Base-by-base conservation (phyloP, 345 rosid species). In the Orychophragmus violaceus region DNA sequence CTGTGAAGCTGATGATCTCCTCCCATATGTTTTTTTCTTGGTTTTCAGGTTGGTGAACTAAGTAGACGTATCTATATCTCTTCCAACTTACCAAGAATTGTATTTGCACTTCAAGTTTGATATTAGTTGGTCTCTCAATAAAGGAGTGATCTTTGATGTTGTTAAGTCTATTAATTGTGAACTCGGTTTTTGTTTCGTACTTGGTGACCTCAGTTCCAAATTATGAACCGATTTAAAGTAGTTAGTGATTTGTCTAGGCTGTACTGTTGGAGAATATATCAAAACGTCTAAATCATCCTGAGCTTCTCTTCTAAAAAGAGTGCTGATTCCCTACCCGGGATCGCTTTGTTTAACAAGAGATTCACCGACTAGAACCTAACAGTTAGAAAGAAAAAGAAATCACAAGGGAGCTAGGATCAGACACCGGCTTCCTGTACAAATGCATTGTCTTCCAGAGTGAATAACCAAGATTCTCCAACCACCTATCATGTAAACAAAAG, bases 291-390 rank as follows among this genome's bases (percentile, higher is more conserved):
- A n/a, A n/a, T n/a, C n/a, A n/a, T n/a, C n/a, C n/a, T n/a, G n/a
- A n/a, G n/a, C n/a, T n/a, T 88, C 87, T 84, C 76, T 86, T 39
- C 98, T 96, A 50, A 85, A 93, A 36, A 90, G 91, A 64, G 77
- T 68, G 0, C 78, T 55, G 64, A 90, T 90, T 50, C 82, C 98
- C 63, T 80, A 74, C 66, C 82, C 79, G 0, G 91, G 94, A 68
- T 88, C 90, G 10, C 74, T 81, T 71, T 90, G 97, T 70, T 84
- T 86, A 63, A 86, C 85, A 14, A 93, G 75, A 1, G 97, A 93
- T 60, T 90, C 96, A n/a, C 98, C 94, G 14, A 90, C 96, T 78
- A 93, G 76, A 59, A 86, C 89, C 97, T 90, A 81, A 67, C n/a
- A 19, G n/a, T n/a, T n/a, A n/a, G n/a, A 37, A 6, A 41, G 46